A percentile compares a stretch with the other conserved stretches of the same genome.
phyloP scores from a whole-genome alignment of 176 grass and related monocot genomes.

The Stipa capillata region DNA sequence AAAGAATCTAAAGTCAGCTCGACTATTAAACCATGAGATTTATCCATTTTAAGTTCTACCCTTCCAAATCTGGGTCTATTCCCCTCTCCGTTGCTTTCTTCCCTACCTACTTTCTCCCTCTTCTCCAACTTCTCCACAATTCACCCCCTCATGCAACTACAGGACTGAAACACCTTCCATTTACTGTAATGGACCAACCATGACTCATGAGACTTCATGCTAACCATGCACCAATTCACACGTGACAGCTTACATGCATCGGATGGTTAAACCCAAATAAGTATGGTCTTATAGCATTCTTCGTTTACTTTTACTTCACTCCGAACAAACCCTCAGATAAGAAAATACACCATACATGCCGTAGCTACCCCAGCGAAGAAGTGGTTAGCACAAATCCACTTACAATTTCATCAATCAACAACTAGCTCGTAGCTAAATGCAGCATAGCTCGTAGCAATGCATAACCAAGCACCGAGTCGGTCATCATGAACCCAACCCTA shows the following conservation, averaged over 20 bases:
- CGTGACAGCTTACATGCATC: neutral
- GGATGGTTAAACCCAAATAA: neutral
- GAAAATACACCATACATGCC: neutral
- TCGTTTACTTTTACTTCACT: neutral
- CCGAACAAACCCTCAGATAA: neutral
- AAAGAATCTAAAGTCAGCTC: neutral
- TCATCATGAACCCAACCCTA: no score
- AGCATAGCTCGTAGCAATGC: neutral
- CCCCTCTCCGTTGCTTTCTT: neutral
- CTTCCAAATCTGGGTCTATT: no score
- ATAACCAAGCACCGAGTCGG: neutral
- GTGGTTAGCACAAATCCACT: neutral
- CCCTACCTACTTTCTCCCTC: no score
- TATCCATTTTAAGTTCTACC: neutral
- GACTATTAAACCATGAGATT: neutral
- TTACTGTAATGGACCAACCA: neutral
- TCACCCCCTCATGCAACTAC: neutral
- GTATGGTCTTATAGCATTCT: neutral
- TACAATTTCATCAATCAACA: no score
- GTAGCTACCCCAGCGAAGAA: no score
- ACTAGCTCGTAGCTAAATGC: no score
- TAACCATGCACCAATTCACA: neutral
- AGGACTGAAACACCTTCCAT: neutral
- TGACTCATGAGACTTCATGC: neutral
- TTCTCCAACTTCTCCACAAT: neutral